Percentiles rank a stretch among this genome's conserved stretches.
phyloP scores from a whole-genome alignment of 257 asterid genomes.

The Solanum phureja region DNA sequence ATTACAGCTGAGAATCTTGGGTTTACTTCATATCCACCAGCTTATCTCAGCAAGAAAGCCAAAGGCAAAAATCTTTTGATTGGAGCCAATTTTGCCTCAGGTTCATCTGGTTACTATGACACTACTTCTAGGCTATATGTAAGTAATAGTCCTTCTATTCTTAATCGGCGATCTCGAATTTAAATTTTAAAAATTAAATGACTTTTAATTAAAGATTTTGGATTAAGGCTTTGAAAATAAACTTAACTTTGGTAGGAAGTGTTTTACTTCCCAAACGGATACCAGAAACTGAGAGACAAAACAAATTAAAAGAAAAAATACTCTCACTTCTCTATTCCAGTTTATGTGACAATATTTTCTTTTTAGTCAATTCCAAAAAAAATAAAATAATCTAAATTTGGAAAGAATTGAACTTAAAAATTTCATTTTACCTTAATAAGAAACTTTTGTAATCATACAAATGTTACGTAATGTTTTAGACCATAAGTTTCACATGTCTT shows the following conservation, averaged over 20 bases:
- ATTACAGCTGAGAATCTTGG: slow-evolving; percentile 80
- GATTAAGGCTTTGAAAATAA: neutral
- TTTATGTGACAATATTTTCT: neutral
- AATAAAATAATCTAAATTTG: neutral
- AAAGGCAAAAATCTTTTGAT: slow-evolving; percentile 38
- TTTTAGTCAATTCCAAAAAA: neutral
- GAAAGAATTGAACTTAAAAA: neutral
- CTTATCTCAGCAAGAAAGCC: slow-evolving; percentile 62
- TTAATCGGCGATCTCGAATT: neutral
- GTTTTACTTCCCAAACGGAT: rapidly evolving
- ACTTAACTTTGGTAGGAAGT: rapidly evolving
- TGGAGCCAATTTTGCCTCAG: slow-evolving; percentile 90
- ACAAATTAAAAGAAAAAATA: neutral
- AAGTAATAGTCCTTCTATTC: neutral
- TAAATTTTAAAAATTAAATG: too few relatives aligned
- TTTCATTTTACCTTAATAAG: neutral
- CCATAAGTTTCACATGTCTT: rapidly evolving
- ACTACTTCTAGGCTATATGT: slow-evolving; percentile 56
- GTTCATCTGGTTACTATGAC: slow-evolving; percentile 67
- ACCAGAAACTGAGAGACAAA: neutral
- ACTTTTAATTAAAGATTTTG: too few relatives aligned
- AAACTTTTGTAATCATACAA: neutral
- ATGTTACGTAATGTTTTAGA: neutral
- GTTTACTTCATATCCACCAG: slow-evolving; percentile 56
- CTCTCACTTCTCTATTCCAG: neutral